phyloP scores from a whole-genome alignment of 192 early-diverging fungal genomes.

The Podila horticola region DNA sequence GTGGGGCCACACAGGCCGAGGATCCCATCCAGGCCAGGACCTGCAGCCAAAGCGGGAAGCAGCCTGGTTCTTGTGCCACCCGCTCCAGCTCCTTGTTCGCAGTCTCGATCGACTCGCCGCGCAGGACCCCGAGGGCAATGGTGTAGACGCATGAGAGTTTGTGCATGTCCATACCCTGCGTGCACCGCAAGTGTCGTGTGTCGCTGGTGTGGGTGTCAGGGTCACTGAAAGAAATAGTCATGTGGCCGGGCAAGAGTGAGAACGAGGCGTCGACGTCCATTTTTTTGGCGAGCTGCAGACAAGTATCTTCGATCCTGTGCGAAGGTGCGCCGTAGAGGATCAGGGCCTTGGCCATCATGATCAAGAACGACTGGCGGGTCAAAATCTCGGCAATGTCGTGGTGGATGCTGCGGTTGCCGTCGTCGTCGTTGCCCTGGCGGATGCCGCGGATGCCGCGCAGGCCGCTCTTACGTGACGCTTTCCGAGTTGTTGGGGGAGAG shows the following conservation, averaged over 20 bases:
- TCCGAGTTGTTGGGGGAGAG: background rate
- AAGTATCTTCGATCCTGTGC: slow-evolving; percentile 51
- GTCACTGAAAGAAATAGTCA: slow-evolving; percentile 57
- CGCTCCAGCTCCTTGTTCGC: slow-evolving; percentile 42
- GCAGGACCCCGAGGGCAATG: slow-evolving; percentile 38
- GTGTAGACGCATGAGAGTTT: slow-evolving; percentile 45
- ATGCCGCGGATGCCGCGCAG: background rate
- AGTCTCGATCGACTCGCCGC: slow-evolving; percentile 30
- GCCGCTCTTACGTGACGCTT: background rate
- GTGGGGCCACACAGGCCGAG: slow-evolving; percentile 47
- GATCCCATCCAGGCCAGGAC: slow-evolving; percentile 42
- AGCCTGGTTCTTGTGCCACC: slow-evolving; percentile 22
- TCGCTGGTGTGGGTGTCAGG: slow-evolving; percentile 55
- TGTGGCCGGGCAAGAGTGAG: slow-evolving; percentile 43
- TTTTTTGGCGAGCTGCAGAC: slow-evolving; percentile 24
- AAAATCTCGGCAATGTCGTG: slow-evolving; percentile 43
- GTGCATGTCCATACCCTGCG: slow-evolving; percentile 52
- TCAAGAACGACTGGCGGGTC: slow-evolving; percentile 38
- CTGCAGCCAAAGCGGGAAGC: slow-evolving; percentile 39
- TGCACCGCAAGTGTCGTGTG: slow-evolving; percentile 45
- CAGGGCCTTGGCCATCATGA: slow-evolving; percentile 47
- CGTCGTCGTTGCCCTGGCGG: background rate
- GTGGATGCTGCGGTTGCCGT: slow-evolving; percentile 29
- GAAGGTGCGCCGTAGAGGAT: slow-evolving; percentile 52
- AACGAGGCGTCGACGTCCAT: slow-evolving; percentile 51